Base-by-base conservation (phyloP, 441 rosid genomes). In the Eruca vesicaria region DNA sequence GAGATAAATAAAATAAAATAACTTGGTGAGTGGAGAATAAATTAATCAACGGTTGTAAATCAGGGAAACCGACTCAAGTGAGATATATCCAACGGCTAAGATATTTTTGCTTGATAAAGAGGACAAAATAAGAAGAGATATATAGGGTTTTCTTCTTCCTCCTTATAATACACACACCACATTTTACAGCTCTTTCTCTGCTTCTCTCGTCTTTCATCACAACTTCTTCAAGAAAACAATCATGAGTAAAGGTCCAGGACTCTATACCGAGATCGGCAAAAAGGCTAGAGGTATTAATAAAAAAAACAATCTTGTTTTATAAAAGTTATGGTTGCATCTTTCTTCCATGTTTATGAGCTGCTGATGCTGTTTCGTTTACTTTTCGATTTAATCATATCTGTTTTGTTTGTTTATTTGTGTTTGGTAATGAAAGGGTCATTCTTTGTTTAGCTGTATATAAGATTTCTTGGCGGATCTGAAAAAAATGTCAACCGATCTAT, bases 191-290 rank as follows among this genome's bases (percentile, higher is more conserved):
- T 59, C 73, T 45, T n/a, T 62, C 68, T 65, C 38, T 36, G 23
- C 52, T 55, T 55, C 3, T 62, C 2, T 65, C 16, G 15, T 31
- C 29, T 14, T n/a, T 58, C 71, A 21, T 41, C 12, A n/a, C 16
- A 18, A n/a, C n/a, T n/a, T n/a, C n/a, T n/a, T n/a, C n/a, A n/a
- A n/a, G n/a, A 15, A 21, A 50, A 41, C 71, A 80, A 81, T 55
- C 84, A 95, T 95, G 99, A 97, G 73, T 74, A 91, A 93, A 76
- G 99, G 99, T 12, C 98, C 99, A 9, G 99, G 99, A 52, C 95
- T 93, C 83, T 95, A 93, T 87, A 19, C 87, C 79, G 97, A 91
- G 36, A 89, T 95, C 76, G 98, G 98, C 85, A 96, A 96, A 86
- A 93, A 81, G 82, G 90, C 97, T 73, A 84, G 98, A 88, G 99